phyloP scores from a whole-genome alignment of 2,329 filamentous ascomycete genomes.

The Sclerotinia borealis region DNA sequence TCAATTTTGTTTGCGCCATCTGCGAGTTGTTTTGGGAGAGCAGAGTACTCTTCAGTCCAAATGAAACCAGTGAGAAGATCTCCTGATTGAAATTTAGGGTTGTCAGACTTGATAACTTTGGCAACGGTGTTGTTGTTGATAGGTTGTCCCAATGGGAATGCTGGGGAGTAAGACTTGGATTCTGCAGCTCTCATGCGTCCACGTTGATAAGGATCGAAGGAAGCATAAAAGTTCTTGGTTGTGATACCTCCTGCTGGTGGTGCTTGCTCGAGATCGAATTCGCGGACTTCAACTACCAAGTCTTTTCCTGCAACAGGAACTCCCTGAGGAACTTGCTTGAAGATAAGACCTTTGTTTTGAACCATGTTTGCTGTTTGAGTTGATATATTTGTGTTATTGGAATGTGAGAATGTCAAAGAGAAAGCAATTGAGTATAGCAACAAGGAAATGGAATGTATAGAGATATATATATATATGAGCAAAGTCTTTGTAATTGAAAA shows the following conservation, averaged over 20 bases:
- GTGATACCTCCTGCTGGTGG: conserved; percentile 61
- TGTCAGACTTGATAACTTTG: conserved; percentile 66
- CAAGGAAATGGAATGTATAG: background rate
- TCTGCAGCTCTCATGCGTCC: conserved; percentile 65
- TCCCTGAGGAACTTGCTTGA: conserved; percentile 61
- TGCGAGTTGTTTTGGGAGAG: conserved; percentile 39
- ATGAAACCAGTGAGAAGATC: conserved; percentile 56
- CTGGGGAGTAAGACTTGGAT: conserved; percentile 60
- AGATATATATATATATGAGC: background rate
- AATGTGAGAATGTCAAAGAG: background rate
- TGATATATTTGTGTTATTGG: background rate
- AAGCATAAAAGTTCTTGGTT: conserved; percentile 58
- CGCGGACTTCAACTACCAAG: conserved; percentile 58
- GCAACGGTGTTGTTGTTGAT: conserved; percentile 59
- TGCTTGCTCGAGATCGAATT: conserved; percentile 58
- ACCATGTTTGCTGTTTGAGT: conserved; percentile 32
- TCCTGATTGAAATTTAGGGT: conserved; percentile 55
- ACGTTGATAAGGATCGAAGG: conserved; percentile 80
- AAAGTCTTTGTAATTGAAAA: background rate
- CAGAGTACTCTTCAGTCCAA: conserved; percentile 65
- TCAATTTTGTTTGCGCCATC: conserved; percentile 48
- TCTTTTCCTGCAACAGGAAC: conserved; percentile 66
- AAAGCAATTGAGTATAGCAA: conserved; percentile 1
- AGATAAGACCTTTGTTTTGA: conserved; percentile 70
- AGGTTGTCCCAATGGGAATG: conserved; percentile 56